These are phyloP conservation scores for Periconia digitata DNA, from an alignment of 2,329 filamentous ascomycete species.

Conservation along the genomic window DNA sequence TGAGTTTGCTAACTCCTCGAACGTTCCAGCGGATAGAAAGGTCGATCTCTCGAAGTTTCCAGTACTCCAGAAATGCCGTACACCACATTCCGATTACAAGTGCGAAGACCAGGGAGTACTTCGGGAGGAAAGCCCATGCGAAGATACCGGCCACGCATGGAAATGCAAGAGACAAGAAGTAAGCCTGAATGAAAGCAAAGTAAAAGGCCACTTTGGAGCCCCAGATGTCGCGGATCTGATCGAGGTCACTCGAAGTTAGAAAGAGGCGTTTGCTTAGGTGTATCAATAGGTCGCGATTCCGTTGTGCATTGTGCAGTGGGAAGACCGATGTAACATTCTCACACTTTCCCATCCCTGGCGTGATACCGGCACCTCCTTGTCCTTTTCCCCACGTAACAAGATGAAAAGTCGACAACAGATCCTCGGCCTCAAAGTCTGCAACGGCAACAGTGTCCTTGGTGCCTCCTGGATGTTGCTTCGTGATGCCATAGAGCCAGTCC, in stretches of 20 bases:
- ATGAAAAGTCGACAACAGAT: conserved; percentile 74
- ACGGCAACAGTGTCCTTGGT: conserved; percentile 47
- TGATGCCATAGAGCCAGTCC: conserved; percentile 82
- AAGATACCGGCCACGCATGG: conserved; percentile 33
- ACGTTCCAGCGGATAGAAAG: conserved; percentile 38
- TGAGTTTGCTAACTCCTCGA: conserved; percentile 30
- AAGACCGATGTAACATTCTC: conserved; percentile 73
- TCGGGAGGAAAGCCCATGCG: conserved; percentile 31
- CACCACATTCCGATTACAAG: conserved; percentile 36
- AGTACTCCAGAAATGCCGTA: conserved; percentile 39
- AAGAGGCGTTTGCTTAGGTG: conserved; percentile 73
- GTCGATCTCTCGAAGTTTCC: conserved; percentile 37
- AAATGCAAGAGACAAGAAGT: conserved; percentile 33
- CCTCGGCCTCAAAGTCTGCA: conserved; percentile 75
- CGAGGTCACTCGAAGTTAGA: conserved; percentile 66
- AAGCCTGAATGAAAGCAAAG: conserved; percentile 39
- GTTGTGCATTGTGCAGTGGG: conserved; percentile 73
- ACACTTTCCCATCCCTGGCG: conserved; percentile 69
- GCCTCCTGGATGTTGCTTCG: conserved; percentile 61
- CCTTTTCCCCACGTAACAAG: conserved; percentile 72
- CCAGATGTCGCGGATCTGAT: conserved; percentile 73
- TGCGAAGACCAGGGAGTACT: conserved; percentile 35
- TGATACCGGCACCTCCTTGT: conserved; percentile 79
- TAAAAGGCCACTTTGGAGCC: conserved; percentile 63
- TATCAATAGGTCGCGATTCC: conserved; percentile 76